These are phyloP conservation scores for Pyricularia pennisetigena DNA, from an alignment of 2,329 filamentous ascomycete genomes.

Conservation along the genomic window DNA sequence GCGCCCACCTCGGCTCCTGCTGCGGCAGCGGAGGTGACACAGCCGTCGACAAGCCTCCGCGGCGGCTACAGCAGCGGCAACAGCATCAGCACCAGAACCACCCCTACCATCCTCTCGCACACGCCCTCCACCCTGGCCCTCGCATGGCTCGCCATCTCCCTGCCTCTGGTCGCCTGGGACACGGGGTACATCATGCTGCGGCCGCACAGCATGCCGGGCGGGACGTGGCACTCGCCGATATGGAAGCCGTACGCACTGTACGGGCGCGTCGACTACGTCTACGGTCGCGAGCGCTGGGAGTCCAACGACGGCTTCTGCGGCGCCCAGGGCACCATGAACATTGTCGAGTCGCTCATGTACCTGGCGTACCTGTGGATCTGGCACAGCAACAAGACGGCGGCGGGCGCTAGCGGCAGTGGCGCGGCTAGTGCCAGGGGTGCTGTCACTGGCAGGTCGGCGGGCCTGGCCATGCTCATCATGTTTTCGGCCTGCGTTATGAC, in stretches of 20 bases:
- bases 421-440: conserved; percentile 14
- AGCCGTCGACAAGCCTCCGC: not conserved
- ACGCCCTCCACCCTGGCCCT: conserved; percentile 37
- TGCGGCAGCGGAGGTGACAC: not conserved
- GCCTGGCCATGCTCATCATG: conserved; percentile 33
- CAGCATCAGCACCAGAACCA: not conserved
- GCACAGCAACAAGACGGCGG: conserved; percentile 12
- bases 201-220: conserved; percentile 74
- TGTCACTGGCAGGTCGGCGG: conserved; percentile 32
- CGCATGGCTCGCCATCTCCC: conserved; percentile 62
- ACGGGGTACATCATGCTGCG: conserved; percentile 68
- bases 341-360: conserved; percentile 25
- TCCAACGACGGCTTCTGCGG: conserved; percentile 63
- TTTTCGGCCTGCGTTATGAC: conserved; percentile 50
- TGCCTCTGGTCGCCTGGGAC: conserved; percentile 79
- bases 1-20: conserved; percentile 6
- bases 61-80: not conserved
- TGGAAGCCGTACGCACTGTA: conserved; percentile 76
- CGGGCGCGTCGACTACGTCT: conserved; percentile 68
- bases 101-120: conserved; percentile 20
- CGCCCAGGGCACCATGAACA: conserved; percentile 51
- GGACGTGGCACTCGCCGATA: conserved; percentile 59
- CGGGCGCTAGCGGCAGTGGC: conserved; percentile 9
- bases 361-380: conserved; percentile 24
- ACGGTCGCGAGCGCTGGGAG: conserved; percentile 66